Base-by-base conservation (phyloP, 768 basidiomycete genomes). In the Russula brevipes region DNA sequence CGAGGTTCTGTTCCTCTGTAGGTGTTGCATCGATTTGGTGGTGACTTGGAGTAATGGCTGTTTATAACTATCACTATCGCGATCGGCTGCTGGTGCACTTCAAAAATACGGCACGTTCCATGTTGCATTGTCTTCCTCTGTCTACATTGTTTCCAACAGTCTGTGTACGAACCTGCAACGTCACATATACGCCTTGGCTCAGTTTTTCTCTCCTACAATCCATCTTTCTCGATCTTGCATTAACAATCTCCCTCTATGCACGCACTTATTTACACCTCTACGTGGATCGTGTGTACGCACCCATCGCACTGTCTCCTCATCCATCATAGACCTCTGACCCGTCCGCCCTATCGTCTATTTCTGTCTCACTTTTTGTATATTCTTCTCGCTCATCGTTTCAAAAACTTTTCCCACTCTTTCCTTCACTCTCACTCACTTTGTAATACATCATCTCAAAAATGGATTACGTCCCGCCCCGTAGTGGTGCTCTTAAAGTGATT, bases 11-110 rank as follows among this genome's bases (percentile, higher is more conserved):
- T 46, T 58, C 35, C 9, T 17, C 24, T 44, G 19, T 17, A 59
- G 57, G 46, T 42, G 11, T 44, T 30, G 33, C 47, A 44, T 45
- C 35, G 14, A 57, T 38, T 35, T 33, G 55, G 42, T 38, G 41
- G 30, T 57, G 35, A 39, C 35, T 39, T 8, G 10, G 19, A 38
- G 16, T 59, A 35, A 59, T 19, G 38, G 53, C 35, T 64, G 53
- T 59, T 64, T 64, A 64, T 64, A 50, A 41, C 46, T 63, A 54
- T 54, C 33, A 54, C 57, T 59, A 64, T 59, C 52, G 17, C 35
- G 54, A 42, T 42, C 44, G 35, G 54, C 60, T 17, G 41, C 19
- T 12, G 52, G 39, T 47, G 19, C n/a, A 19, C 19, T 35, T 38
- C n/a, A 59, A 44, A 45, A 31, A n/a, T n/a, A 38, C 47, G 36